Conservation (phyloP, 2,329 filamentous ascomycete species). For the Diaporthe helianthi region DNA sequence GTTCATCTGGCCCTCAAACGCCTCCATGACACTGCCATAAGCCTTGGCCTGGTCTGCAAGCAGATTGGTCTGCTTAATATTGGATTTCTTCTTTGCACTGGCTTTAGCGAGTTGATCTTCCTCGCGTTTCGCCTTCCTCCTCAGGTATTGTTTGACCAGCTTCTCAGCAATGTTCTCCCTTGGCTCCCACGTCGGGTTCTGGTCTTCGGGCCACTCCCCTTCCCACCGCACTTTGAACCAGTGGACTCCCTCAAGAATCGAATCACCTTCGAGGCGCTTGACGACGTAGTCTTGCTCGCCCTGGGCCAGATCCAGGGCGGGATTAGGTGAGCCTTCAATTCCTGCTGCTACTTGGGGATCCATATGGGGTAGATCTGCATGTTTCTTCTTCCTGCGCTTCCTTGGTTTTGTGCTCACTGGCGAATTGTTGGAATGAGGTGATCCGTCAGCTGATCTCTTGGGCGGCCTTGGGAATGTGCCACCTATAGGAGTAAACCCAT, state of each 20-base stretch:
- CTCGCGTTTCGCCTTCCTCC: slow-evolving; percentile 39
- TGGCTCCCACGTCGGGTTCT: slow-evolving; percentile 67
- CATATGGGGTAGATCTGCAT: not conserved
- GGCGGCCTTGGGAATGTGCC: slow-evolving; percentile 32
- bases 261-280: slow-evolving; percentile 52
- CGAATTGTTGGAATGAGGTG: not conserved
- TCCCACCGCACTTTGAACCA: slow-evolving; percentile 63
- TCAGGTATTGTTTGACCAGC: slow-evolving; percentile 52
- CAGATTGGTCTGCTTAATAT: slow-evolving; percentile 2
- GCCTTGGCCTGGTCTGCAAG: slow-evolving; percentile 20
- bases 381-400: slow-evolving; percentile 24
- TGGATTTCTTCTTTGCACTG: not conserved
- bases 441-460: slow-evolving; percentile 11
- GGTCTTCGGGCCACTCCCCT: slow-evolving; percentile 61
- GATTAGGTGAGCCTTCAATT: slow-evolving; percentile 35
- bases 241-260: slow-evolving; percentile 48
- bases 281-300: slow-evolving; percentile 50
- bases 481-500: slow-evolving; percentile 41
- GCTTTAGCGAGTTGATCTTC: not conserved
- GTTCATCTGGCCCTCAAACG: slow-evolving; percentile 27
- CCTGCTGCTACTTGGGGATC: slow-evolving; percentile 2
- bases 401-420: not conserved
- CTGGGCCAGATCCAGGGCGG: slow-evolving; percentile 40
- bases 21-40: slow-evolving; percentile 28
- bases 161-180: slow-evolving; percentile 54